Evolutionary conservation across 257 asterid genomes (phyloP), one percentile per base, ranked within the genome.

Genomic region (Eustoma russellianum): DNA sequence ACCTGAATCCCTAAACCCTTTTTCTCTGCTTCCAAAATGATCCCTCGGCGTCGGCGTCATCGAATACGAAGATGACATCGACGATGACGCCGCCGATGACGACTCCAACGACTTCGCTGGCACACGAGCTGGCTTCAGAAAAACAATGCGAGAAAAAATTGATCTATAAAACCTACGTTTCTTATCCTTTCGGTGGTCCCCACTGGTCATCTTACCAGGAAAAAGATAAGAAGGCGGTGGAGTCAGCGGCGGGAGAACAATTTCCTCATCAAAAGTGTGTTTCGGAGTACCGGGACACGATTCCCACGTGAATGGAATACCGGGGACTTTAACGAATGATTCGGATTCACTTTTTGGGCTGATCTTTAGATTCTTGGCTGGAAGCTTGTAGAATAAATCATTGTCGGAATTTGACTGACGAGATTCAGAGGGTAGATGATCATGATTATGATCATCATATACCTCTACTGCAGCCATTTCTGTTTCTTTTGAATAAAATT

Each of bases 221-320:
- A 53, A 56, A 13, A 61, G 74, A 61, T 75, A 79, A 16, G 80
- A 79, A 46, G 94, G 95, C 28, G 95, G 95, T 59, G 95, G 93
- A 13, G 91, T 83, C 2, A 83, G 77, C 13, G 95, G 94, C 7
- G 86, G 91, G 18, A 75, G 73, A 28, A 79, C 75, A 70, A 49
- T 38, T 55, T 60, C 72, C 50, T 60, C 72, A 48, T 65, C 48
- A 56, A 62, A 53, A 9, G 61, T 12, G 66, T 86, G 88, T 51
- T 81, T 83, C 0, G 95, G 95, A 41, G 95, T 86, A 0, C 95
- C 95, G 33, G 95, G 95, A 69, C 61, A 74, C 11, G 95, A 83
- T 52, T 86, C 95, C 95, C 95, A 86, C 49, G 43, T 7, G 74
- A 86, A 86, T 1, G 95, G 95, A 46, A 86, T 75, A 0, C 88